Evolutionary conservation across 768 basidiomycete species (phyloP), one percentile per base, ranked within the genome.

Genomic region (Rhodocollybia butyracea): DNA sequence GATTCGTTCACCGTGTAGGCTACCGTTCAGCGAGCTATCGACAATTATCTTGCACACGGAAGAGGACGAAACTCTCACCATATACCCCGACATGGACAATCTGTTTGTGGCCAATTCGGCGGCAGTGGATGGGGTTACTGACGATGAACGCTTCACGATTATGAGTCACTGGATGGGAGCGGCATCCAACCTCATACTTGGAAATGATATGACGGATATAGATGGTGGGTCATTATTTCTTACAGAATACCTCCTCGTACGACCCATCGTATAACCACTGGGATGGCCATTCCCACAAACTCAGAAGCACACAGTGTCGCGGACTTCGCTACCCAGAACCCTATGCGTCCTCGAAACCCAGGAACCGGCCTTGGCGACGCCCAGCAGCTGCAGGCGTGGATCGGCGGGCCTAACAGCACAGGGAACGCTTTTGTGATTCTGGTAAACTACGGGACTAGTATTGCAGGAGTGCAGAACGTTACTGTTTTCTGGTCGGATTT

Each of bases 81-180:
- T 58, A 11, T 47, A 54, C 31, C 57, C 57, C 17, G 57, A 58
- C 42, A 58, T 58, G 57, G 57, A 58, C 30, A 58, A 54, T 34
- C 41, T 58, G 26, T 53, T 30, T 34, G 52, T 58, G 15, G 56
- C 32, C 39, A 57, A 50, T 38, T 48, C 55, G 17, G 29, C 40
- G 5, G 12, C 48, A 30, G 43, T 31, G 11, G 40, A 45, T 17
- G 48, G 56, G 17, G 53, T 54, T 27, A 54, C 53, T 17, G 31
- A 50, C 36, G 41, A 51, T 13, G 36, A 57, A 40, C 36, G 56
- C 19, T 51, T 34, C 22, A 50, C 21, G 3, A 50, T 51, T n/a
- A 45, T 57, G 48, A 57, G 27, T 17, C 56, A 51, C 22, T 57
- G 56, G 56, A 21, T 57, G 40, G 56, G 39, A 29, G 56, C 56